Evolutionary conservation across 2,329 filamentous ascomycete species (phyloP), one percentile per base, ranked within the genome.

Genomic region (Tolypocladium ophioglossoides): DNA sequence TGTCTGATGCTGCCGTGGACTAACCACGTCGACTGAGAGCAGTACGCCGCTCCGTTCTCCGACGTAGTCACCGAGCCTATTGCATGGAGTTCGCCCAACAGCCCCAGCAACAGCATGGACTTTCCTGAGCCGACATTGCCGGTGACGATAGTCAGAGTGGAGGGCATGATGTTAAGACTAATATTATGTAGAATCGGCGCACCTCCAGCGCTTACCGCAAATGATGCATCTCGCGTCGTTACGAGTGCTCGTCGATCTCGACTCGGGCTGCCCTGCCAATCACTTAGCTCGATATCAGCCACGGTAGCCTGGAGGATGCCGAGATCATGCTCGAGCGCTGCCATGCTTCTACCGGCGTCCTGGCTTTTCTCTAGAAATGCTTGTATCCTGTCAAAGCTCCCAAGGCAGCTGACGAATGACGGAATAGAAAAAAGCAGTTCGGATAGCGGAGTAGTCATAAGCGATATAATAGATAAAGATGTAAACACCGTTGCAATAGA

Each of bases 301-400:
- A 9, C 8, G 30, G 30, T 30, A 30, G 30, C 30, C 30, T 30
- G 30, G 30, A 30, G 30, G 30, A 30, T 2, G 8, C 30, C 7
- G 30, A 30, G 2, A 9, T 30, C 30, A 7, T 30, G 30, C 8
- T 30, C 30, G 30, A 30, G 30, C 30, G 30, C 30, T 30, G 30
- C 30, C 30, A 30, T 4, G 30, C 30, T 30, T 30, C 30, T 30
- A 30, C 30, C 30, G 30, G 30, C 30, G 30, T 16, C 20, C 18
- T n/a, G 49, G 14, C 10, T 11, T 12, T 44, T 20, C 7, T 22
- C 32, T 14, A 54, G 22, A 37, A 56, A 56, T 18, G 14, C 30
- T 30, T 65, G 56, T 7, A 65, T 58, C 20, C 62, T 56, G 30
- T 60, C 57, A 46, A 64, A 64, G 24, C 57, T 58, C 8, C 58